Base-by-base conservation (phyloP, 352 stramenopile species). In the Pythium pectinolyticum region DNA sequence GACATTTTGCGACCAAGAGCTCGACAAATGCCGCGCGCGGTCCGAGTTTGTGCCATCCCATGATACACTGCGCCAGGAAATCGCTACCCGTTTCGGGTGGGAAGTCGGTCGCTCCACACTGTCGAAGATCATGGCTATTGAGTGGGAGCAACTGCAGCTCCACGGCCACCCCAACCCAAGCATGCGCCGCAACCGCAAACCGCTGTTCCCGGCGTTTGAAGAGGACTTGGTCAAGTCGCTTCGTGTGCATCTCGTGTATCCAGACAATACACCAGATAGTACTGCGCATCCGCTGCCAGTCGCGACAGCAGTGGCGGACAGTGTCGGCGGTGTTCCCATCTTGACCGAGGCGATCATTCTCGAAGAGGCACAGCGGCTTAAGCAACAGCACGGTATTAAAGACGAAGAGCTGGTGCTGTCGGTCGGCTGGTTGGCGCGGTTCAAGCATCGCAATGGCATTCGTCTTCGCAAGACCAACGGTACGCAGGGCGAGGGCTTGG, bases 181-280 rank as follows among this genome's bases (percentile, higher is more conserved):
- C 71, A 91, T 89, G 82, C 89, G 88, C 77, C 78, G 82, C 59
- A 80, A 84, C 32, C 71, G 82, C 53, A 76, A 78, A n/a, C 82
- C 82, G 31, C 66, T 89, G 15, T 91, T 91, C 63, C 82, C 82
- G 6, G 78, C 72, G 1, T 86, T 91, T 34, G 82, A 91, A 41
- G 75, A 73, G 3, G 82, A 91, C 40, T 61, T 91, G 10, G 71
- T 89, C 57, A 70, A 77, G 61, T 83, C 80, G 30, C 78, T 91
- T 11, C 28, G 59, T 8, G 51, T 55, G 14, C 69, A 79, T 64
- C 11, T 80, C 6, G 47, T 59, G 25, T 30, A 52, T 14, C 47
- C n/a, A n/a, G n/a, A n/a, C n/a, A n/a, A n/a, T n/a, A n/a, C n/a
- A n/a, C n/a, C n/a, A n/a, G n/a, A n/a, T n/a, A n/a, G n/a, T n/a